phyloP scores from a whole-genome alignment of 805 yeast species.

The Kodamaea sagamina region DNA sequence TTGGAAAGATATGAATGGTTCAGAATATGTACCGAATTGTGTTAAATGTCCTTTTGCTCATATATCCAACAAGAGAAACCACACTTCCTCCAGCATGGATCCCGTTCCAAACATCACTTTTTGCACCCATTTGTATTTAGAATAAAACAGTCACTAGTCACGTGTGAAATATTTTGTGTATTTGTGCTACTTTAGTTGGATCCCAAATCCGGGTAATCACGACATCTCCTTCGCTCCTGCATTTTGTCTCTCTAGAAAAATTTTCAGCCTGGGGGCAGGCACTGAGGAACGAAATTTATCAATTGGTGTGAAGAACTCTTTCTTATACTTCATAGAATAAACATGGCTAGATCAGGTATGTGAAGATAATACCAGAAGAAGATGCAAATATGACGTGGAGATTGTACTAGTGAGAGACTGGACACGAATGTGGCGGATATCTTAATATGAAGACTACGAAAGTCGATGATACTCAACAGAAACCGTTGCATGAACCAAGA shows the following conservation, averaged over 20 bases:
- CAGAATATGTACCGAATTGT: too few relatives aligned
- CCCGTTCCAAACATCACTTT: too few relatives aligned
- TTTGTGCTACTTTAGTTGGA: background rate
- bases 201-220: background rate
- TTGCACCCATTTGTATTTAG: constrained; percentile 5
- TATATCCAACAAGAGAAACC: too few relatives aligned
- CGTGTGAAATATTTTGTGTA: constrained; percentile 10
- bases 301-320: constrained; percentile 13
- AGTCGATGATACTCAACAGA: background rate
- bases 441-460: background rate
- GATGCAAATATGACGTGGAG: constrained; percentile 1
- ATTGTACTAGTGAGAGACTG: background rate
- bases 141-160: constrained; percentile 18
- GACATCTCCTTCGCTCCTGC: constrained; percentile 3
- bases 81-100: too few relatives aligned
- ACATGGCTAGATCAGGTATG: constrained; percentile 72
- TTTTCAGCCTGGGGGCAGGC: constrained; percentile 13
- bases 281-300: constrained; percentile 11
- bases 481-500: too few relatives aligned
- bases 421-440: background rate
- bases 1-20: too few relatives aligned
- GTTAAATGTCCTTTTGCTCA: too few relatives aligned
- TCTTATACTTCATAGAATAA: constrained; percentile 19
- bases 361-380: constrained; percentile 18
- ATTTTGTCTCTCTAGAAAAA: constrained; percentile 11